Base-by-base conservation (phyloP, 192 early-diverging fungal genomes). In the Backusella sp. region DNA sequence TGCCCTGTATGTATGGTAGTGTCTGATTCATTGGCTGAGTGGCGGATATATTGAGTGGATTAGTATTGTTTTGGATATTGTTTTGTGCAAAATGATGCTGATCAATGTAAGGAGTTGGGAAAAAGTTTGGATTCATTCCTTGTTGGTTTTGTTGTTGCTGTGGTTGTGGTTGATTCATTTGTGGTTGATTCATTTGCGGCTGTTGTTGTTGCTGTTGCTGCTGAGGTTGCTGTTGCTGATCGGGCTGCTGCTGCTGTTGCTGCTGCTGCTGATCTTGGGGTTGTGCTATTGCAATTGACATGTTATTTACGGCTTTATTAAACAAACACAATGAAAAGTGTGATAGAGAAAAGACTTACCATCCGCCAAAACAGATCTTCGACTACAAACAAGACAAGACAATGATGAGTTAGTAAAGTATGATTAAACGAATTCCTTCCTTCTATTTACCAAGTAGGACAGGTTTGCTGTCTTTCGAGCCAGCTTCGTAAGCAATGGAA, bases 401-500 rank as follows among this genome's bases (percentile, higher is more conserved):
- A 32, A 34, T 34, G 42, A 56, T 26, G 6, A 2, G 69, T 62
- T 37, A 23, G 0, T 35, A 39, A 39, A 39, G 12, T 15, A 17
- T 14, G 42, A 17, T 17, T 44, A 11, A 68, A 30, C 69, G 1
- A 66, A 35, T 36, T 17, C 73, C 80, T 36, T 17, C 73, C 80
- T 19, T 85, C 71, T 70, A 72, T 68, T 70, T 86, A 92, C 89
- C 97, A 99, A 0, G 98, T 99, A 6, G 98, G 98, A 80, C 98
- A 99, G 70, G 91, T 95, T 77, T 98, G 98, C 79, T 99, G 98
- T 72, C 97, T 79, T 80, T 99, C 98, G 11, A 99, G 84, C 98
- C 98, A 99, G 83, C 94, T 96, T 66, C 95, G 86, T 42, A 99
- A 84, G 82, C 98, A 99, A 75, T 94, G 92, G 77, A 98, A 96